Evolutionary conservation across 2,329 filamentous ascomycete genomes (phyloP), one percentile per base, ranked within the genome.

Genomic region (Cercospora sojina): DNA sequence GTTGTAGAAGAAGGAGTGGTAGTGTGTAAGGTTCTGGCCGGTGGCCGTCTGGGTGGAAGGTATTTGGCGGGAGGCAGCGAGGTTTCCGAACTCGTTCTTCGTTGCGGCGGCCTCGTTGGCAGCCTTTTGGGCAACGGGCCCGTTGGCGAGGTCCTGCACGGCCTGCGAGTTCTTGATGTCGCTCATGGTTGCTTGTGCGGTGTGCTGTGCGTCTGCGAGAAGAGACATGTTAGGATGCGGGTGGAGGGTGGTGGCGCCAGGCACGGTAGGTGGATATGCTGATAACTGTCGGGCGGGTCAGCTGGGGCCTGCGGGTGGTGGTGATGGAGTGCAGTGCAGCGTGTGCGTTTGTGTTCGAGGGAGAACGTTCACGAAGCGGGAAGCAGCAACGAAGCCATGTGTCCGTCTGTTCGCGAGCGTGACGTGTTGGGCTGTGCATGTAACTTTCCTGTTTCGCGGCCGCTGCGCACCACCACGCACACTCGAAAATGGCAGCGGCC

Each of bases 1-100:
- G 72, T 85, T 86, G 79, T 89, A 89, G 79, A 90, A 85, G 80
- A 88, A 81, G 72, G 86, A 88, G 78, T 89, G 87, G 79, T 89
- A 89, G 78, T 87, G 86, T 64, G 87, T 89, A 77, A 89, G 79
- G 69, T 85, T 83, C 77, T 89, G 87, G 70, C 86, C 86, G 71
- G 84, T 88, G 62, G 83, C 83, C 67, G 86, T 83, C 69, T 83
- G 83, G 72, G 83, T 80, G 53, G 83, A 80, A 23, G 86, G 85
- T 27, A 81, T 82, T 57, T 81, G 80, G 68, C 83, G 83, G 64
- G 85, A 79, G 74, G 82, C 81, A 69, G 84, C 85, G 67, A 89
- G 80, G 70, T 86, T 85, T 71, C 81, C 82, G 75, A 88, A 84
- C 77, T 88, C 86, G 69, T 82, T 80, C 72, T 80, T 79, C 56